Evolutionary conservation across 2,329 filamentous ascomycete genomes (phyloP).

Genomic region (Sporothrix curviconia): DNA sequence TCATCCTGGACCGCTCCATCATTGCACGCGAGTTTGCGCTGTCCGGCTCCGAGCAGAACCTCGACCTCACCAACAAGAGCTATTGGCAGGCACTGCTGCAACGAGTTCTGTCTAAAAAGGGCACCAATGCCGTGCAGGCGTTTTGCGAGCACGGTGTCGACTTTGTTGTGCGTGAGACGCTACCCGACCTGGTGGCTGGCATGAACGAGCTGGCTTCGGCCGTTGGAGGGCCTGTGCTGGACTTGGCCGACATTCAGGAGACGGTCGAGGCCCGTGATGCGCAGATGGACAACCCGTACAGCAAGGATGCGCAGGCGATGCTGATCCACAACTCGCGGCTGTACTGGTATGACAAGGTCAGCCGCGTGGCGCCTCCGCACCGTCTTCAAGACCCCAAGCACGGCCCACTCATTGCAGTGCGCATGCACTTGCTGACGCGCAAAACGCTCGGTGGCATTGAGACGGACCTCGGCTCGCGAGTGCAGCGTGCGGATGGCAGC

Average conservation of each 20-base stretch:
- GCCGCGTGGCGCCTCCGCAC: conserved; percentile 48
- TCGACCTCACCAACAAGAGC: conserved; percentile 53
- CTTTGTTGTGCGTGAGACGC: conserved; percentile 51
- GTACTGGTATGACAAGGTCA: conserved; percentile 48
- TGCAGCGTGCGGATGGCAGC: conserved; percentile 43
- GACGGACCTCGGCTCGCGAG: conserved; percentile 51
- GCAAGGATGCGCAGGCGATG: conserved; percentile 58
- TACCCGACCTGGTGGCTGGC: conserved; percentile 47
- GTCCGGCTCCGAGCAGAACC: conserved; percentile 58
- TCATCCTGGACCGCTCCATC: conserved; percentile 52
- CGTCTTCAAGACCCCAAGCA: conserved; percentile 46
- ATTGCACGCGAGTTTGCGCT: conserved; percentile 56
- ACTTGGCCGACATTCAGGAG: conserved; percentile 37
- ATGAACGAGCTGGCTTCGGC: conserved; percentile 52
- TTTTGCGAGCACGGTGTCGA: conserved; percentile 54
- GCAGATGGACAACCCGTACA: conserved; percentile 50
- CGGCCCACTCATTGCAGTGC: conserved; percentile 54
- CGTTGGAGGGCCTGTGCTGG: conserved; percentile 41
- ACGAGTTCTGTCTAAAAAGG: conserved; percentile 45
- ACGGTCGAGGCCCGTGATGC: conserved; percentile 47
- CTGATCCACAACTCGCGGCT: conserved; percentile 49
- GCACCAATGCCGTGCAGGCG: conserved; percentile 48
- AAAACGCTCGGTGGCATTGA: conserved; percentile 57
- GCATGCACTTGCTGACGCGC: conserved; percentile 54
- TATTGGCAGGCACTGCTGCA: conserved; percentile 44